phyloP scores from a whole-genome alignment of 2,329 filamentous ascomycete species.

The Phoma sp. region DNA sequence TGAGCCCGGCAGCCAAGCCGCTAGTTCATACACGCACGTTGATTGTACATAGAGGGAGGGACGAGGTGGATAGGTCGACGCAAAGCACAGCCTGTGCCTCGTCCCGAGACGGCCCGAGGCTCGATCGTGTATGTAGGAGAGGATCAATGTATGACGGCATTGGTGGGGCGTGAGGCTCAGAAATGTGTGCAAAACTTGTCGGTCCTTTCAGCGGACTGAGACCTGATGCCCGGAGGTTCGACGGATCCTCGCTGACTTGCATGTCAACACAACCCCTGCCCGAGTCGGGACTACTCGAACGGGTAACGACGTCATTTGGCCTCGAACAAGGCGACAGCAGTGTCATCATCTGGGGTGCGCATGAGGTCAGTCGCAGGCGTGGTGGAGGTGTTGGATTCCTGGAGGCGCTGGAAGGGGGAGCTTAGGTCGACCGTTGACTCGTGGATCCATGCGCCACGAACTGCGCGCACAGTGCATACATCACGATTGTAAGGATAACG shows the following conservation, averaged over 20 bases:
- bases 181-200: background rate
- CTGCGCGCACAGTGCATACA: background rate
- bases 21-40: background rate
- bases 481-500: background rate
- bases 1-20: background rate
- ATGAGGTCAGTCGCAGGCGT: background rate
- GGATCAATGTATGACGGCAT: constrained; percentile 3
- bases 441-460: constrained; percentile 1
- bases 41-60: background rate
- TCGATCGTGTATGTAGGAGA: background rate
- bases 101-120: background rate
- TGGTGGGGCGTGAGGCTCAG: constrained; percentile 1
- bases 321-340: background rate
- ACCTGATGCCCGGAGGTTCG: background rate
- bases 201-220: background rate
- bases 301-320: constrained; percentile 5
- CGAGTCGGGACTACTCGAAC: background rate
- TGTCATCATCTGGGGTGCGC: constrained; percentile 1
- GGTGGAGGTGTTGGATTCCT: background rate
- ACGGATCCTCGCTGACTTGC: constrained; percentile 4
- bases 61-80: background rate
- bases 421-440: background rate
- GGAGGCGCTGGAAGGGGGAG: background rate
- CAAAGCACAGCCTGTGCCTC: background rate
- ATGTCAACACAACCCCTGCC: background rate